Evolutionary conservation across 2,329 filamentous ascomycete species (phyloP), one percentile per base, ranked within the genome.

Genomic region (Cladobotryum protrusum): DNA sequence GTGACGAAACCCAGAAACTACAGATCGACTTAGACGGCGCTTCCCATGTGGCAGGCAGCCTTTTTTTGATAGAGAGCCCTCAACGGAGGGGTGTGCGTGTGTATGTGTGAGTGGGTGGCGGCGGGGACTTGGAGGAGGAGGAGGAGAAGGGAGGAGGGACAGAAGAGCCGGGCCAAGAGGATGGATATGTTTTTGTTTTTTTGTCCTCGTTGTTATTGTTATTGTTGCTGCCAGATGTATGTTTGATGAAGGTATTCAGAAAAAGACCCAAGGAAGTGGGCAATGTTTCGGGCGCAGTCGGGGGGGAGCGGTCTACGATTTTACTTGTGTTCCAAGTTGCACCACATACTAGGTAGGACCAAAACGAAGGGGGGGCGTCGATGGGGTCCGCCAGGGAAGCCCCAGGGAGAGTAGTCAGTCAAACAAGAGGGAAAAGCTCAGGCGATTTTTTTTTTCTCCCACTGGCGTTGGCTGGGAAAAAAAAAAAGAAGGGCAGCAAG

Each of bases 231-330:
- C 24, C 19, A 35, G 43, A 42, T 42, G 18, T 13, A 42, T 18
- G 14, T 32, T 50, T 43, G 39, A 50, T 47, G 45, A 45, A 44
- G 18, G 34, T 19, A 40, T 49, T 48, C 41, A 43, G 20, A 32
- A 52, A 42, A 33, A 45, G 19, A 45, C 37, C 44, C 34, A 55
- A 51, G 55, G 52, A 51, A 45, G 51, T 49, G 53, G 52, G 52
- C 45, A 54, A 52, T 47, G 52, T 53, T 57, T 52, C 52, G 52
- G 54, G 53, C 50, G 55, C 52, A 56, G 54, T 56, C 55, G 58
- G 50, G 50, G 55, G 47, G 50, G 45, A 34, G 60, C 59, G 61
- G 61, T 63, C 61, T 60, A 59, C 58, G 52, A 52, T 52, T 49
- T 58, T 29, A 29, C 24, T 29, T 29, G 24, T 9, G 24, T 29